Conservation (phyloP, 257 asterid species). For the Echites panduratus region DNA sequence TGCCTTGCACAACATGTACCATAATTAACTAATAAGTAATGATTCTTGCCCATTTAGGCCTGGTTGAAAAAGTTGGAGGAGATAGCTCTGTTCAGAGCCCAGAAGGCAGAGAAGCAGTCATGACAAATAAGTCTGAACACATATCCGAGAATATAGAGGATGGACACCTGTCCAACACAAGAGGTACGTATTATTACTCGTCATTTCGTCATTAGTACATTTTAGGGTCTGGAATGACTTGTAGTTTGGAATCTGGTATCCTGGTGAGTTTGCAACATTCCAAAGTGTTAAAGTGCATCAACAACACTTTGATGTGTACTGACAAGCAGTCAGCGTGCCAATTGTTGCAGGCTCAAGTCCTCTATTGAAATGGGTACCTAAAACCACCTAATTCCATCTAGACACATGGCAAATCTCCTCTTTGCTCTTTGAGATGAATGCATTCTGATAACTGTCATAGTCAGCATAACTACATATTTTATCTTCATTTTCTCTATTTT, state of each 20-base stretch:
- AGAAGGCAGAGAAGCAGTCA: conserved; percentile 33
- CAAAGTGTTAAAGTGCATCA: too few relatives aligned
- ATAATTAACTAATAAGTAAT: conserved; percentile 2
- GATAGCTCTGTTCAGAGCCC: conserved; percentile 30
- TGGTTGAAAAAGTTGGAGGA: conserved; percentile 35
- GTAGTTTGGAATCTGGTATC: background rate
- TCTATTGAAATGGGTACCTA: conserved; percentile 2
- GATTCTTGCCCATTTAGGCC: conserved; percentile 25
- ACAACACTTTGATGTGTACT: background rate
- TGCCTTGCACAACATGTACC: background rate
- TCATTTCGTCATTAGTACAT: background rate
- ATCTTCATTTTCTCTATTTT: background rate
- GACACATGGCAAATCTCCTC: background rate
- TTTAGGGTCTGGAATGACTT: background rate
- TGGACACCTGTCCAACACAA: conserved; percentile 17
- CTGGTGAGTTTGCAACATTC: background rate
- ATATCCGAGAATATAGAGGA: conserved; percentile 33
- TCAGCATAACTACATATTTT: background rate
- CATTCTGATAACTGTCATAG: background rate
- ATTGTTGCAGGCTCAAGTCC: background rate
- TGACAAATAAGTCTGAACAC: conserved; percentile 26
- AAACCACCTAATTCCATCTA: background rate
- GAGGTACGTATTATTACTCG: conserved; percentile 18
- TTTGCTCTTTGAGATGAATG: background rate
- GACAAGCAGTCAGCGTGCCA: background rate